Percentiles rank a stretch among this genome's conserved stretches.
These are phyloP conservation scores for Exobasidium cylindrosporum DNA, from an alignment of 1,284 basidiomycete genomes.

Conservation along the genomic window DNA sequence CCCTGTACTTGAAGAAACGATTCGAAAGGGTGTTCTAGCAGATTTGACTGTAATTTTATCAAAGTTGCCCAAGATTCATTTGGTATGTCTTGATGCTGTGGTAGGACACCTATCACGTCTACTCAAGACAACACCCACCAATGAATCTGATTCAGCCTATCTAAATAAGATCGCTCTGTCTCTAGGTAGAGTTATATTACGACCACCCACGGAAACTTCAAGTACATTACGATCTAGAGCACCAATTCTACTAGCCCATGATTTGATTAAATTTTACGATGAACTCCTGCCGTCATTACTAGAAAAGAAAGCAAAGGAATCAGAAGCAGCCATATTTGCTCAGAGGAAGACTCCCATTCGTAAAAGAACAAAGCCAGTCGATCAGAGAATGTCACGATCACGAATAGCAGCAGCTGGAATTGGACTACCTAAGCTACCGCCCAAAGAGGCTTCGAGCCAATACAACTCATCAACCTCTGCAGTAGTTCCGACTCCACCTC, in stretches of 20 bases:
- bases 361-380: conserved; percentile 81
- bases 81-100: conserved; percentile 76
- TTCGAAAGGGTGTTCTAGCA: conserved; percentile 63
- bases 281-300: conserved; percentile 76
- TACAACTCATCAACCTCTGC: background rate
- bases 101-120: conserved; percentile 72
- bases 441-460: background rate
- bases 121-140: conserved; percentile 64
- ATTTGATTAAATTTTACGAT: conserved; percentile 74
- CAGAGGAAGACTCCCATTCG: conserved; percentile 69
- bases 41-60: conserved; percentile 69
- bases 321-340: conserved; percentile 58
- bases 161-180: conserved; percentile 81
- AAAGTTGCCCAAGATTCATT: conserved; percentile 73
- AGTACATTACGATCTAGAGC: conserved; percentile 70
- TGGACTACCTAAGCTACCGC: conserved; percentile 39
- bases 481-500: background rate
- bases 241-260: conserved; percentile 70
- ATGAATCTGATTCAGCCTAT: conserved; percentile 70
- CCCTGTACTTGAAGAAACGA: conserved; percentile 68
- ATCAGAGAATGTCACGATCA: conserved; percentile 62
- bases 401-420: conserved; percentile 62
- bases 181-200: conserved; percentile 74
- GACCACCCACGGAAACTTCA: conserved; percentile 81
- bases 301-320: conserved; percentile 76